Base-by-base conservation (phyloP, 1,284 basidiomycete genomes). In the Apiotrichum sp. region DNA sequence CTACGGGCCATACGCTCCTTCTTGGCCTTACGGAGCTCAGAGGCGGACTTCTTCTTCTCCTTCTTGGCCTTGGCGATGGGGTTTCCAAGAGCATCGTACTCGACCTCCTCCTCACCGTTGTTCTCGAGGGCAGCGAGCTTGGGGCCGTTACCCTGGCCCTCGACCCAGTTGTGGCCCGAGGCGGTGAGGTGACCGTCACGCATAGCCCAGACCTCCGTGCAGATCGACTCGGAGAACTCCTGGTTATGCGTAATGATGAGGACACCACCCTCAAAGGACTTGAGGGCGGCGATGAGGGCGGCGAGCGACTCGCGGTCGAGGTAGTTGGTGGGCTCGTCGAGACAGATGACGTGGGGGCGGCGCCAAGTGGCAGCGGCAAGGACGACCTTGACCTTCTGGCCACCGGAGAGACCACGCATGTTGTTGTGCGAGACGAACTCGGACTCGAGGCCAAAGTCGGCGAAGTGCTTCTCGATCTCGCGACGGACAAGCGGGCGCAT, bases 281-380 rank as follows among this genome's bases (percentile, higher is more conserved):
- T 95, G 79, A 97, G 84, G 11, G 93, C 93, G 68, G 91, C 89
- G 73, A 96, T 96, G 76, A 97, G 86, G 39, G 93, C 93, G 66
- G 93, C 93, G 68, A 97, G 85, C 65, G 93, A 96, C 80, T 97
- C 93, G 78, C 93, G 89, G 81, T 96, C 93, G 77, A 97, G 86
- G 80, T 93, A 95, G 83, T 95, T 88, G 86, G 75, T 63, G 65
- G 95, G 95, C 81, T 98, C 95, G 78, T 98, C 95, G 74, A 98
- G 81, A 77, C 93, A 93, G 78, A 98, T 88, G 77, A 98, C 79
- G 82, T 98, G 96, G 59, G 95, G 96, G 67, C 93, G 87, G 77
- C 93, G 91, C 93, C 93, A 97, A 47, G 93, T 97, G 48, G 95
- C 92, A 67, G 95, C 93, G 80, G 92, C 93, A 69, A 98, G 89